These are phyloP conservation scores for California macrophylla DNA, from an alignment of 441 rosid species.

Conservation along the genomic window DNA sequence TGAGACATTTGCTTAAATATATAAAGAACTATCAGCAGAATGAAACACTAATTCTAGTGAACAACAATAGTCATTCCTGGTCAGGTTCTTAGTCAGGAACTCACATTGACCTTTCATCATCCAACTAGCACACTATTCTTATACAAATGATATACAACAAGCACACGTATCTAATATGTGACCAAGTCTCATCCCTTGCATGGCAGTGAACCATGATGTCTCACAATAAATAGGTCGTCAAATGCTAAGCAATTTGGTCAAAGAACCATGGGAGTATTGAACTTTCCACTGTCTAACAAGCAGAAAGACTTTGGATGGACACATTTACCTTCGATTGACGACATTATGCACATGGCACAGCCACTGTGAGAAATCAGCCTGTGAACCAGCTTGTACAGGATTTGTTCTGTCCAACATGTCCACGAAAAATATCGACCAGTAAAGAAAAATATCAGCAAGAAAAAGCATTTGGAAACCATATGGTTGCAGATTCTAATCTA, in stretches of 20 bases:
- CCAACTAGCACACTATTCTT: not conserved
- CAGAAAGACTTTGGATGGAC: not conserved
- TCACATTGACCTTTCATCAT: not conserved
- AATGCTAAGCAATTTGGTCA: not conserved
- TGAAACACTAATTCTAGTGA: not conserved
- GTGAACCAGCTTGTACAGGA: slow-evolving; percentile 75
- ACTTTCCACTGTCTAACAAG: not conserved
- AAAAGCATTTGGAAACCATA: not conserved
- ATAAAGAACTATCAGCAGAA: not conserved
- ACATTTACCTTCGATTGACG: slow-evolving; percentile 70
- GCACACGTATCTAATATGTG: not conserved
- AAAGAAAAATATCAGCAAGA: not conserved
- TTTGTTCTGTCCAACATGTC: slow-evolving; percentile 42
- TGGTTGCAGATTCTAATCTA: not conserved
- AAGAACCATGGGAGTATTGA: not conserved
- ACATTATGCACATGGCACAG: slow-evolving; percentile 80
- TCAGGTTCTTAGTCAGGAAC: not conserved
- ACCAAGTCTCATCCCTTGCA: not conserved
- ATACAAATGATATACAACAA: not conserved
- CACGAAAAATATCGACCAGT: slow-evolving; percentile 1
- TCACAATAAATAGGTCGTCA: not conserved
- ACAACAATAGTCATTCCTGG: not conserved
- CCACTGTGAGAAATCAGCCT: slow-evolving; percentile 81
- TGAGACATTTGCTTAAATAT: not conserved
- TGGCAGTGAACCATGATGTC: not conserved